Evolutionary conservation across 345 rosid genomes (phyloP), one percentile per base, ranked within the genome.

Genomic region (Combretum micranthum): DNA sequence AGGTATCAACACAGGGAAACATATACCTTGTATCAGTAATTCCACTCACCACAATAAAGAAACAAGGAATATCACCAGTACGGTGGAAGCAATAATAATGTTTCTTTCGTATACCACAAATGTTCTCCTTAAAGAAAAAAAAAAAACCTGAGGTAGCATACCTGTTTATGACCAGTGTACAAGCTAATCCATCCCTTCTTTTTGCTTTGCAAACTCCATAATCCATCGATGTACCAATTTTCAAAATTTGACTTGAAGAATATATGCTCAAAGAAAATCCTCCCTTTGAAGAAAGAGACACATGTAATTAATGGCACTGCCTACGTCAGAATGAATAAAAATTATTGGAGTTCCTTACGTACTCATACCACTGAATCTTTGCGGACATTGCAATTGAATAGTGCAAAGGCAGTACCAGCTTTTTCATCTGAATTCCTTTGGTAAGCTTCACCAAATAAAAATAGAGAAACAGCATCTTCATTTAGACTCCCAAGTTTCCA

Each of bases 391-490:
- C 88, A 85, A 65, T 80, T 83, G 64, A 87, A 93, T 15, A 89
- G 67, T 44, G 88, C 90, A 64, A 89, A 87, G 72, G 75, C 86
- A 0, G 94, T 70, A 69, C 94, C 99, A 20, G 78, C 83, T 56
- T 75, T 72, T 64, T 82, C 91, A 26, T 73, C 60, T 43, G 68
- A 48, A 72, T 80, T 74, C 61, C 72, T 73, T 72, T 74, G 73
- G 64, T 76, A 83, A 66, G 96, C 94, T 61, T 87, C 97, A 55
- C 94, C 87, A 73, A 93, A 93, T 81, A 93, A 73, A 77, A 93
- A 93, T 60, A 93, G 65, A 53, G 99, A 85, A 56, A 83, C 48
- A 32, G 63, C 71, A 67, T 64, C 80, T 53, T 81, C 90, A 59
- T 72, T 80, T 68, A 93, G 66, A 71, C 85, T 68, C 52, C 96